phyloP scores from a whole-genome alignment of 225 moss, liverwort and hornwort genomes.

The Pseudoscleropodium purum region DNA sequence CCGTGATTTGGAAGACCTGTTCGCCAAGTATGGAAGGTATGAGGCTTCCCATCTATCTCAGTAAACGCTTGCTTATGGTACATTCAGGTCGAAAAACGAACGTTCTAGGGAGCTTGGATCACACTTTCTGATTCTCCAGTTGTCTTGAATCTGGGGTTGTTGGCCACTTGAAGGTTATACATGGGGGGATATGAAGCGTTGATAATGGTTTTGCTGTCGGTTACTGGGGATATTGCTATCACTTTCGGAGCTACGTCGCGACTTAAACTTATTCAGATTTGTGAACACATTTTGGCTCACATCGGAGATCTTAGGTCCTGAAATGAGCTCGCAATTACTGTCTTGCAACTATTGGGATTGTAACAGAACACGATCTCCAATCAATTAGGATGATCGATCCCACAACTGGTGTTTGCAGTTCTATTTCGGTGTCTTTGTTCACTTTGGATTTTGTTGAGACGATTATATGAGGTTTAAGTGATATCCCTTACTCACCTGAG shows the following conservation, averaged over 20 bases:
- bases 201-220: background rate
- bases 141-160: background rate
- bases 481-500: background rate
- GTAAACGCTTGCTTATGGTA: background rate
- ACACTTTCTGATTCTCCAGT: background rate
- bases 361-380: background rate
- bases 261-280: background rate
- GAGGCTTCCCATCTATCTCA: background rate
- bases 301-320: background rate
- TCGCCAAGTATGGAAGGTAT: conserved; percentile 95
- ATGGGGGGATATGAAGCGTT: background rate
- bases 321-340: background rate
- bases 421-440: background rate
- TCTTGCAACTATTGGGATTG: background rate
- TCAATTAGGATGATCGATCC: background rate
- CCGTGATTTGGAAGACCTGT: conserved; percentile 65
- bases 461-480: background rate
- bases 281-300: background rate
- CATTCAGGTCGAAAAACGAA: background rate
- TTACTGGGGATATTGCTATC: background rate
- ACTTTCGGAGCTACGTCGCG: background rate
- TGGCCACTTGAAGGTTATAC: background rate
- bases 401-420: background rate
- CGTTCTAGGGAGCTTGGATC: background rate
- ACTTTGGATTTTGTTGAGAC: background rate